Conservation (phyloP, 768 basidiomycete species). For the Pisolithus sp. region DNA sequence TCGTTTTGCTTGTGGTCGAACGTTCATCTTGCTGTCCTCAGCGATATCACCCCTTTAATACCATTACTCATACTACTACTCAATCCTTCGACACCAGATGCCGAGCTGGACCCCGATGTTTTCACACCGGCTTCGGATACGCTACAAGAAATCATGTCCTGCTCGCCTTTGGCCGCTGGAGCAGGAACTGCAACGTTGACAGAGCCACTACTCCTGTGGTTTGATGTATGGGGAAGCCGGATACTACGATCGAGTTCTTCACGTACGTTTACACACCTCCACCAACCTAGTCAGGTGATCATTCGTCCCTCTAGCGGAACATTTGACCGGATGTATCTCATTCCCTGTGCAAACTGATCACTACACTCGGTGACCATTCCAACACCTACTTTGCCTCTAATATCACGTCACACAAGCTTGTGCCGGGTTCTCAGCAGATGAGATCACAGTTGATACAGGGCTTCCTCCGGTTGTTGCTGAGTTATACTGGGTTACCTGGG, state of each 20-base stretch:
- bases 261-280: conserved; percentile 23
- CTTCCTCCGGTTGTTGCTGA: conserved; percentile 64
- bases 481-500: conserved; percentile 70
- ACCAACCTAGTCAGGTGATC: neutral
- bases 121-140: conserved; percentile 66
- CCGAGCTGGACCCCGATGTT: conserved; percentile 39
- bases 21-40: conserved; percentile 19
- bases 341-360: conserved; percentile 75
- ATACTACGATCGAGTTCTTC: conserved; percentile 36
- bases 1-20: neutral
- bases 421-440: conserved; percentile 32
- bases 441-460: conserved; percentile 55
- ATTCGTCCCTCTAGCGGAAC: conserved; percentile 13
- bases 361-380: conserved; percentile 82
- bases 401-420: conserved; percentile 43
- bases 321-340: conserved; percentile 52
- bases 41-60: conserved; percentile 68
- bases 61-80: conserved; percentile 49
- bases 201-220: conserved; percentile 82
- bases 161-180: conserved; percentile 67
- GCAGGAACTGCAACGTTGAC: conserved; percentile 66
- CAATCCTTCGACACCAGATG: conserved; percentile 22
- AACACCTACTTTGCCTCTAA: conserved; percentile 67
- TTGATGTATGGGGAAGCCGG: conserved; percentile 44
- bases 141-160: conserved; percentile 71